phyloP scores from a whole-genome alignment of 257 asterid genomes.

The Forsythia suspensa region DNA sequence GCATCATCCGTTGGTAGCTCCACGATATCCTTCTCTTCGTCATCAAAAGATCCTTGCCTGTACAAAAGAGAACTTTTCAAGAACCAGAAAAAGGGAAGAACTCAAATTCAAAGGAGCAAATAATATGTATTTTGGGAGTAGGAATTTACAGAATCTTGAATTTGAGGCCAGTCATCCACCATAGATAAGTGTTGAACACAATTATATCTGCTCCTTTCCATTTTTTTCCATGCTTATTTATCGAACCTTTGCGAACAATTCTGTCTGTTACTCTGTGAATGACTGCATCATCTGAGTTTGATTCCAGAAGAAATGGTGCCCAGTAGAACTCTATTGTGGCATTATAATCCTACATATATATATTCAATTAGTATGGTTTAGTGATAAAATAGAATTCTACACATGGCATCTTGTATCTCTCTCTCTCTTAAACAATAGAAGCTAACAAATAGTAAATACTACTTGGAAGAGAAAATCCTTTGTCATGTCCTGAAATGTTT shows the following conservation, averaged over 20 bases:
- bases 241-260: slow-evolving; percentile 52
- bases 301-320: slow-evolving; percentile 66
- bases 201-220: slow-evolving; percentile 63
- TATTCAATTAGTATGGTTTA: neutral
- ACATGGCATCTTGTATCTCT: no score
- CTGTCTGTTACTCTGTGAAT: slow-evolving; percentile 44
- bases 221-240: slow-evolving; percentile 53
- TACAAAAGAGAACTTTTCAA: slow-evolving; percentile 1
- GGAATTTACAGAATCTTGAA: slow-evolving; percentile 26
- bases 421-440: no score
- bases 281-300: slow-evolving; percentile 52
- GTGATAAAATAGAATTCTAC: neutral
- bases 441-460: no score
- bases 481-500: no score
- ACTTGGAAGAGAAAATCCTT: no score
- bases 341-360: slow-evolving; percentile 44
- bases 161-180: slow-evolving; percentile 60
- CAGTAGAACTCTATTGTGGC: slow-evolving; percentile 64
- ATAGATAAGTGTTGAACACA: slow-evolving; percentile 59
- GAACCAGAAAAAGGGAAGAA: neutral
- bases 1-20: slow-evolving; percentile 55
- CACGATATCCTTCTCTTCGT: slow-evolving; percentile 50
- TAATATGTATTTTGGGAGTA: neutral
- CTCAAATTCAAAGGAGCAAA: neutral
- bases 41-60: slow-evolving; percentile 51